phyloP scores from a whole-genome alignment of 441 rosid species.

The Adansonia rubrostipa region DNA sequence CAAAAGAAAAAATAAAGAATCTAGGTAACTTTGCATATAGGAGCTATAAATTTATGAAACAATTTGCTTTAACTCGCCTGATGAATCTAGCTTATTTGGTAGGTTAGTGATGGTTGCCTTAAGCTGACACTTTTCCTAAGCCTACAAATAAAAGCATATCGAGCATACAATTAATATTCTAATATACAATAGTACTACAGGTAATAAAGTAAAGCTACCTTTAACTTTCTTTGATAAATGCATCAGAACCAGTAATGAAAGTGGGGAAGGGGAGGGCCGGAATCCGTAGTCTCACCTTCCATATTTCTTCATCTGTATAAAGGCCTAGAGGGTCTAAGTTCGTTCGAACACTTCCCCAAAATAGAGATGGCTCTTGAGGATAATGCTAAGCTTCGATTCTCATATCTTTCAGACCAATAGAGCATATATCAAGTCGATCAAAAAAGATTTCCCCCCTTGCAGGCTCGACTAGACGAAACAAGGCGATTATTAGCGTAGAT shows the following conservation, averaged over 20 bases:
- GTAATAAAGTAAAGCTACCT: neutral
- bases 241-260: neutral
- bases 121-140: slow-evolving; percentile 44
- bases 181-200: neutral
- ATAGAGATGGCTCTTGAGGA: slow-evolving; percentile 93
- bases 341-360: slow-evolving; percentile 72
- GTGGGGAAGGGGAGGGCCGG: too few species aligned
- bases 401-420: slow-evolving; percentile 77
- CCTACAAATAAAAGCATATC: slow-evolving; percentile 41
- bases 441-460: slow-evolving; percentile 61
- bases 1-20: too few species aligned
- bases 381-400: slow-evolving; percentile 85
- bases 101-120: neutral
- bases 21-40: neutral
- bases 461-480: slow-evolving; percentile 87
- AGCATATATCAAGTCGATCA: slow-evolving; percentile 72
- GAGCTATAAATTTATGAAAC: neutral
- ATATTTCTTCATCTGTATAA: slow-evolving; percentile 68
- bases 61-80: slow-evolving; percentile 42
- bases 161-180: neutral
- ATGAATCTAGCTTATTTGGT: slow-evolving; percentile 73
- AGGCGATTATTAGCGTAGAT: slow-evolving; percentile 78
- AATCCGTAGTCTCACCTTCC: slow-evolving; percentile 55
- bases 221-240: neutral
- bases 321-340: slow-evolving; percentile 85